Percentiles rank a stretch among this genome's conserved stretches.
Evolutionary conservation across 345 rosid genomes (phyloP).

Genomic region (Draba incana): DNA sequence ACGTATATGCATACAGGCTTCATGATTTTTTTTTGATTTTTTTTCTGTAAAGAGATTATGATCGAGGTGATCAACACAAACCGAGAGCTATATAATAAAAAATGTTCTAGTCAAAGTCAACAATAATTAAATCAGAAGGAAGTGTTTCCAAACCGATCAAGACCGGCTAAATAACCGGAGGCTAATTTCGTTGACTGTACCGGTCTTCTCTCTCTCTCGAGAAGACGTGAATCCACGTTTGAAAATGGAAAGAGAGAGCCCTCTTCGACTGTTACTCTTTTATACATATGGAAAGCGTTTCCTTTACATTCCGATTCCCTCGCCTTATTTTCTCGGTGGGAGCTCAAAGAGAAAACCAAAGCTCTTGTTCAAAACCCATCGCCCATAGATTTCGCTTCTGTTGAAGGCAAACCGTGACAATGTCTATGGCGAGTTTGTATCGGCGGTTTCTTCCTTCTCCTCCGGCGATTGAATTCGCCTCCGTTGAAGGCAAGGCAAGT

Average conservation of each 20-base stretch:
- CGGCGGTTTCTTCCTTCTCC: slow-evolving; percentile 69
- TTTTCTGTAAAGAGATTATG: no score
- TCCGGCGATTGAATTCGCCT: slow-evolving; percentile 82
- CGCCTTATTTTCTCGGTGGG: not conserved
- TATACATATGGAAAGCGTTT: not conserved
- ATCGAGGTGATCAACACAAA: no score
- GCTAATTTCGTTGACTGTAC: not conserved
- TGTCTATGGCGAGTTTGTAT: slow-evolving; percentile 78
- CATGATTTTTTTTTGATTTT: no score
- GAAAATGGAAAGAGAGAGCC: not conserved
- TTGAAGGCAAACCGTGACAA: slow-evolving; percentile 7
- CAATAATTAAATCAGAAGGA: not conserved
- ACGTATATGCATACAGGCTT: no score
- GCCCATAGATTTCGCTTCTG: no score
- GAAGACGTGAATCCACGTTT: slow-evolving; percentile 17
- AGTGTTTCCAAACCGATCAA: not conserved
- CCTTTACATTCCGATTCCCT: not conserved
- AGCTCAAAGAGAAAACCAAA: not conserved
- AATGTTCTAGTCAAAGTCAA: no score
- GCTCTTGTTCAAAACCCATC: no score
- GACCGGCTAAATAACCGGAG: slow-evolving; percentile 28
- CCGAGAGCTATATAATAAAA: no score
- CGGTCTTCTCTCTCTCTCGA: not conserved
- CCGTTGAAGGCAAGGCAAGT: slow-evolving; percentile 71
- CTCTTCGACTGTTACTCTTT: slow-evolving; percentile 19